Evolutionary conservation across 805 yeast species (phyloP).

Genomic region (Scheffersomyces lignosus): DNA sequence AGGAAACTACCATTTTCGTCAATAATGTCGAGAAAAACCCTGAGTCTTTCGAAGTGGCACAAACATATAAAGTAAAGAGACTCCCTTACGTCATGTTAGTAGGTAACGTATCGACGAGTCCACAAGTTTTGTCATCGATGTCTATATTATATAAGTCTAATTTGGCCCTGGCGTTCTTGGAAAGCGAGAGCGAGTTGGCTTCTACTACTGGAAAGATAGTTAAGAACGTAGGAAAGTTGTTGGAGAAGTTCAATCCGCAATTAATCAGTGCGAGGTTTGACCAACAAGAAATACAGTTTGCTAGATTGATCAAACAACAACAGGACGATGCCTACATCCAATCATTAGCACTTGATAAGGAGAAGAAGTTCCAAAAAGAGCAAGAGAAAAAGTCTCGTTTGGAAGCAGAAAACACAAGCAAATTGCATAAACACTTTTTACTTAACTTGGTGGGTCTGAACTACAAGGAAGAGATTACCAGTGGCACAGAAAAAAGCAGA

Average conservation of each 20-base stretch:
- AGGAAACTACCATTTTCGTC: slow-evolving; percentile 29
- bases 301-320: slow-evolving; percentile 38
- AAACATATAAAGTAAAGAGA: slow-evolving; percentile 26
- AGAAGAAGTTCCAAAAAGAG: slow-evolving; percentile 49
- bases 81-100: slow-evolving; percentile 39
- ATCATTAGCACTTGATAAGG: slow-evolving; percentile 50
- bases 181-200: slow-evolving; percentile 17
- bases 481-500: slow-evolving; percentile 1
- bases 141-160: slow-evolving; percentile 36
- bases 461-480: not conserved
- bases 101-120: slow-evolving; percentile 37
- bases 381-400: slow-evolving; percentile 9
- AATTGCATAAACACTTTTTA: slow-evolving; percentile 7
- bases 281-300: slow-evolving; percentile 40
- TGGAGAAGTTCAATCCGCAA: slow-evolving; percentile 38
- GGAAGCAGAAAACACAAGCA: slow-evolving; percentile 12
- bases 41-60: slow-evolving; percentile 39
- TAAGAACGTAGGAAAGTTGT: slow-evolving; percentile 21
- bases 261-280: slow-evolving; percentile 37
- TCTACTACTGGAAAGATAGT: slow-evolving; percentile 24
- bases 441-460: not conserved
- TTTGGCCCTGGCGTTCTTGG: slow-evolving; percentile 13
- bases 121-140: slow-evolving; percentile 38
- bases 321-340: slow-evolving; percentile 44
- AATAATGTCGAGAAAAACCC: slow-evolving; percentile 33